Conservation (phyloP, 257 asterid genomes). For the Petunia secreta region DNA sequence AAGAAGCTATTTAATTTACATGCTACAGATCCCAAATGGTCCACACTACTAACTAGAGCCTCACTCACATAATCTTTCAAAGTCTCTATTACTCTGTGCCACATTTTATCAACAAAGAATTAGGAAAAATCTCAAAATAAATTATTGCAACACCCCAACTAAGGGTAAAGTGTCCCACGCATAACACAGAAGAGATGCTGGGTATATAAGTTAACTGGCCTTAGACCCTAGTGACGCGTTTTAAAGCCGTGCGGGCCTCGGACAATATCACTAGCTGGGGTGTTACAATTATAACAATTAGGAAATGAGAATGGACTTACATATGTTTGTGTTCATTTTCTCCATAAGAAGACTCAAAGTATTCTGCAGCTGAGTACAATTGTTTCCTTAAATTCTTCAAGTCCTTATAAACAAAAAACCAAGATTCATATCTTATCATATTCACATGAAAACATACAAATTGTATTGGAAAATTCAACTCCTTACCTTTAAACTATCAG, state of each 20-base stretch:
- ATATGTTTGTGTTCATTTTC: slow-evolving; percentile 55
- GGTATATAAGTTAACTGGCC: too few relatives aligned
- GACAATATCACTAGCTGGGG: too few relatives aligned
- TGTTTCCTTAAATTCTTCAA: slow-evolving; percentile 60
- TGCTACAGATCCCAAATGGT: slow-evolving; percentile 81
- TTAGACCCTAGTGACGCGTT: too few relatives aligned
- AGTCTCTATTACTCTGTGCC: slow-evolving; percentile 59
- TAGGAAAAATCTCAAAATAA: neutral
- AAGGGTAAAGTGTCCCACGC: too few relatives aligned
- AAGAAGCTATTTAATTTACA: slow-evolving; percentile 59
- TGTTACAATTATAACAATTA: neutral
- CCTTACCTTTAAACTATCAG: slow-evolving; percentile 68
- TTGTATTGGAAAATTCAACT: neutral
- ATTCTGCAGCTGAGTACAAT: slow-evolving; percentile 76
- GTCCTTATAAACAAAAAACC: slow-evolving; percentile 43
- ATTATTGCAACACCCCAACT: neutral
- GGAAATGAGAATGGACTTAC: slow-evolving; percentile 38
- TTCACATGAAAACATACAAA: neutral
- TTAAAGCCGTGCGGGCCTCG: too few relatives aligned
- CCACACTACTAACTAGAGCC: slow-evolving; percentile 80
- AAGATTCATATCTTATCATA: neutral
- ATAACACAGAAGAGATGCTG: too few relatives aligned
- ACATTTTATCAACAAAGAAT: neutral
- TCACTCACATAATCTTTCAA: slow-evolving; percentile 61
- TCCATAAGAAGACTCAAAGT: slow-evolving; percentile 60